Evolutionary conservation across 202 grass and related monocot species (phyloP).

Genomic region (Hordeum pubiflorum): DNA sequence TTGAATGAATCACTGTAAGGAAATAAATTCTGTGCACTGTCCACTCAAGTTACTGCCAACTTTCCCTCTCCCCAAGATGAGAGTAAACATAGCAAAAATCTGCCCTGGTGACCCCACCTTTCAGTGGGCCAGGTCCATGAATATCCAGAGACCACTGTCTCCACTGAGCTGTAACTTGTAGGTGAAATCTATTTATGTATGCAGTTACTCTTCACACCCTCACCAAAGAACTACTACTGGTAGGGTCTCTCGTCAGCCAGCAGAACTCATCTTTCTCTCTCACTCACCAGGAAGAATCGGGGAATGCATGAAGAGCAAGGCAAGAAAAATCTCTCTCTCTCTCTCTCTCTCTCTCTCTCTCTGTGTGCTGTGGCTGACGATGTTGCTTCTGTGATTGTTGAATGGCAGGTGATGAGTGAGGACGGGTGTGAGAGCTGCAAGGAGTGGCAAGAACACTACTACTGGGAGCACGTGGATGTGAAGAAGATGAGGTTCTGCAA

Average conservation of each 20-base stretch:
- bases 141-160: not conserved
- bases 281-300: not conserved
- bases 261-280: not conserved
- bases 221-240: not conserved
- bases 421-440: conserved; percentile 31
- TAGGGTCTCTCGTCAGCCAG: not conserved
- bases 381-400: not conserved
- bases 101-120: not conserved
- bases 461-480: conserved; percentile 38
- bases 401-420: not conserved
- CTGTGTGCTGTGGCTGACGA: not conserved
- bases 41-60: not conserved
- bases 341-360: not conserved
- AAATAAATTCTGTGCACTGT: not conserved
- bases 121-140: not conserved
- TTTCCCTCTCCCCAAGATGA: not conserved
- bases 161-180: not conserved
- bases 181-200: not conserved
- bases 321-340: not conserved
- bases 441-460: conserved; percentile 50
- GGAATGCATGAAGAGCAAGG: not conserved
- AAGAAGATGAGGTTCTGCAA: conserved; percentile 32
- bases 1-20: not conserved
- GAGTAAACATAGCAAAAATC: not conserved
- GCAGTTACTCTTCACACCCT: not conserved